Conservation (phyloP, 345 rosid species). For the Lenwebbia sp. region DNA sequence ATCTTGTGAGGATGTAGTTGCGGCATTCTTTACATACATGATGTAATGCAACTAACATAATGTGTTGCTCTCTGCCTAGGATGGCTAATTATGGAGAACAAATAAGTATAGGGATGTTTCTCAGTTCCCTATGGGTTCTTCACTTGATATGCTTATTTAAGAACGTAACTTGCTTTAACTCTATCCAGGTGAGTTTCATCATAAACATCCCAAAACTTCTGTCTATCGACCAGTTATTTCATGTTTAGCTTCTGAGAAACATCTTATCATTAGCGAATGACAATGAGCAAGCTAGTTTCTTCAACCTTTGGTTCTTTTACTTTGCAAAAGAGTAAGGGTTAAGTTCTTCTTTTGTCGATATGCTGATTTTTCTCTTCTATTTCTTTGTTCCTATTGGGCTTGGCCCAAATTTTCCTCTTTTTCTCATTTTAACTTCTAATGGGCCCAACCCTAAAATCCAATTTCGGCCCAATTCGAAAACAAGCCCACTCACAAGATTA, state of each 20-base stretch:
- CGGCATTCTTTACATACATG: not conserved
- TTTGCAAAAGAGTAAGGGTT: no score
- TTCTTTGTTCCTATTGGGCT: not conserved
- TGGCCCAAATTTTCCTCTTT: no score
- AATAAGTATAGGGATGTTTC: conserved; percentile 64
- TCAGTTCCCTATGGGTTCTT: conserved; percentile 33
- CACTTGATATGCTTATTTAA: conserved; percentile 58
- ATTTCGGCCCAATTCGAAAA: no score
- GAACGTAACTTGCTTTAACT: conserved; percentile 64
- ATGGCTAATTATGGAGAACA: conserved; percentile 72
- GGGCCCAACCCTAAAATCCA: no score
- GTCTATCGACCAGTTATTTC: no score
- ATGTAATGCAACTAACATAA: not conserved
- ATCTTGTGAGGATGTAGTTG: not conserved
- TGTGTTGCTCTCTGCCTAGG: conserved; percentile 9
- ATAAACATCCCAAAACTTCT: no score
- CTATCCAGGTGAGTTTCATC: conserved; percentile 53
- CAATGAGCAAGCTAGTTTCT: not conserved
- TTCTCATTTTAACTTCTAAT: no score
- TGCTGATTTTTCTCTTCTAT: not conserved
- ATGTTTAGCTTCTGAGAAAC: no score
- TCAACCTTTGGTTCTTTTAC: no score
- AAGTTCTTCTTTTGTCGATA: no score
- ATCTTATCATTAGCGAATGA: not conserved
- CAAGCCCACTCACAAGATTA: no score